Percentiles rank a stretch among this genome's conserved stretches.
phyloP scores from a whole-genome alignment of 106 monocot genomes.

The Dendrobium nobile region DNA sequence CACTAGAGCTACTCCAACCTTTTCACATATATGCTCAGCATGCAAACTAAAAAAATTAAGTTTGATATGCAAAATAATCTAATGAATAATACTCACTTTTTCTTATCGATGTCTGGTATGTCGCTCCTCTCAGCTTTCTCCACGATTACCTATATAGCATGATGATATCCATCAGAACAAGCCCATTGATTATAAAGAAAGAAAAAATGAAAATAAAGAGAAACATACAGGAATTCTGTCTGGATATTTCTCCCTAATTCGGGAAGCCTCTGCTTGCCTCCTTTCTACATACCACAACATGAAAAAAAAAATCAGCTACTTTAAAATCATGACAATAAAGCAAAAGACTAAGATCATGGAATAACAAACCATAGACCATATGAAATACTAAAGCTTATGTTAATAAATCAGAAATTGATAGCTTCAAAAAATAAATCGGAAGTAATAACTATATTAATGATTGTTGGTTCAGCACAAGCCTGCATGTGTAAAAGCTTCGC shows the following conservation, averaged over 20 bases:
- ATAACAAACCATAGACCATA: no score
- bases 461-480: no score
- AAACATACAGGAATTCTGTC: conserved; percentile 55
- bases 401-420: neutral
- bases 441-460: neutral
- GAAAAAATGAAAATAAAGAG: neutral
- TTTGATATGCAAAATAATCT: neutral
- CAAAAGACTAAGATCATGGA: no score
- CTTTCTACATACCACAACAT: conserved; percentile 22
- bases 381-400: no score
- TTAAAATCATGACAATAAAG: neutral
- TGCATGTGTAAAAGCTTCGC: no score
- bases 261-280: conserved; percentile 58
- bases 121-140: conserved; percentile 66
- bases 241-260: conserved; percentile 67
- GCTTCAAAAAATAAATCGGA: neutral
- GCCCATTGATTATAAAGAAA: neutral
- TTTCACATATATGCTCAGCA: no score
- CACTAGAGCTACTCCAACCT: no score
- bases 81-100: conserved; percentile 22
- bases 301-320: neutral
- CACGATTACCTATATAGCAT: conserved; percentile 49
- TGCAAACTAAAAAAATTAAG: neutral
- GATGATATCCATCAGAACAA: neutral
- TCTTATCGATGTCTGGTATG: conserved; percentile 73